Percentiles rank a stretch among this genome's conserved stretches.
Conservation (phyloP, 2,329 filamentous ascomycete genomes). For the Aspergillus intermedius region DNA sequence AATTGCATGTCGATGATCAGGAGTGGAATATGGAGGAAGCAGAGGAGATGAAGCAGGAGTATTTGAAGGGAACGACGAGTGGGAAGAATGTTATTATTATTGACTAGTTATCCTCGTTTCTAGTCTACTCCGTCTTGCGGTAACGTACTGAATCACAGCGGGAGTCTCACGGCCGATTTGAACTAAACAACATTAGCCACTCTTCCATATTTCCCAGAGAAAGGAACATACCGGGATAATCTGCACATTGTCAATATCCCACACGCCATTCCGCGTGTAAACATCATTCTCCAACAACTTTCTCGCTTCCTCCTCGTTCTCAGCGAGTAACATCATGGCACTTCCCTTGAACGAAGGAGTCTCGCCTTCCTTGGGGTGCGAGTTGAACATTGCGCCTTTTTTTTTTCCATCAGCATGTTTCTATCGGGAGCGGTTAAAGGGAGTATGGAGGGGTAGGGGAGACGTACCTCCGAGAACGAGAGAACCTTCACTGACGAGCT, state of each 20-base stretch:
- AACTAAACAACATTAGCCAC: slow-evolving; percentile 16
- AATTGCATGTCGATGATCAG: slow-evolving; percentile 7
- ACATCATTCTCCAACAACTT: slow-evolving; percentile 64
- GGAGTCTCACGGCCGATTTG: slow-evolving; percentile 23
- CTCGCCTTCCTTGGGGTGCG: slow-evolving; percentile 58
- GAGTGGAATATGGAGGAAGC: slow-evolving; percentile 11
- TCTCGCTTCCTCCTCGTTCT: slow-evolving; percentile 62
- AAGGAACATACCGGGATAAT: slow-evolving; percentile 31
- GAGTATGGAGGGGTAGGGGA: not conserved
- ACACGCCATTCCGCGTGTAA: slow-evolving; percentile 66
- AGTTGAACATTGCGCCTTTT: slow-evolving; percentile 60
- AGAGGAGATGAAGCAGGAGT: slow-evolving; percentile 10
- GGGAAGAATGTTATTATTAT: slow-evolving; percentile 11
- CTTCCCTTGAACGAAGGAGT: slow-evolving; percentile 65
- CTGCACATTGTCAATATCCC: slow-evolving; percentile 65
- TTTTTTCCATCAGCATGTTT: not conserved
- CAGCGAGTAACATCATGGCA: slow-evolving; percentile 60
- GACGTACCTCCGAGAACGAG: slow-evolving; percentile 59
- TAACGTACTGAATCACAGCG: not conserved
- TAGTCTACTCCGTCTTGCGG: no score
- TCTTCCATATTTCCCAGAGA: slow-evolving; percentile 3
- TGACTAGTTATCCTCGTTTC: not conserved
- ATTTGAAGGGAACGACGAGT: slow-evolving; percentile 4
- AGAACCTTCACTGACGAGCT: slow-evolving; percentile 48
- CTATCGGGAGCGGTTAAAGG: not conserved